A percentile compares a stretch with the other conserved stretches of the same genome.
Conservation (phyloP, 2,329 filamentous ascomycete species). For the Ophiostoma piceae region DNA sequence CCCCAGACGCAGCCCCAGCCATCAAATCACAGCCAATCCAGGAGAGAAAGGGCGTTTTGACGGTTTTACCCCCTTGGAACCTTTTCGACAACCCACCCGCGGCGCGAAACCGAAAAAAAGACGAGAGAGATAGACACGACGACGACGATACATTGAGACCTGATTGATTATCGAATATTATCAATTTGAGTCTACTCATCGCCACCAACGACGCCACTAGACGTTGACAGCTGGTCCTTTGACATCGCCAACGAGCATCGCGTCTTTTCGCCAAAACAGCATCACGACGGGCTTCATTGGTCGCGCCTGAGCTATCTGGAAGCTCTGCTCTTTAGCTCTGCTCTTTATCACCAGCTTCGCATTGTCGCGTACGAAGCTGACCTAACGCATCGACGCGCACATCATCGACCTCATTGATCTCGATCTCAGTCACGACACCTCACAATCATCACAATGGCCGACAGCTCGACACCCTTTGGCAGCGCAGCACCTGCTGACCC, state of each 20-base stretch:
- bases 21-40: conserved; percentile 14
- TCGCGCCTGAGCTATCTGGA: not conserved
- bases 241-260: not conserved
- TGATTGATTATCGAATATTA: not conserved
- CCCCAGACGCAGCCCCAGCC: conserved; percentile 1
- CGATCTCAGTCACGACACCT: not conserved
- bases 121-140: not conserved
- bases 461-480: not conserved
- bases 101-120: not conserved
- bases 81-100: conserved; percentile 13
- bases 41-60: conserved; percentile 7
- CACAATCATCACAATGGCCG: conserved; percentile 6
- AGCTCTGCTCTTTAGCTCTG: not conserved
- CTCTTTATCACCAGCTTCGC: not conserved
- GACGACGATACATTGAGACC: conserved; percentile 4
- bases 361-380: not conserved
- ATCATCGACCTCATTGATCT: not conserved
- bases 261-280: conserved; percentile 11
- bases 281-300: conserved; percentile 6
- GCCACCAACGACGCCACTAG: not conserved
- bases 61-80: conserved; percentile 10
- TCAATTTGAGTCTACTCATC: not conserved
- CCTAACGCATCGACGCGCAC: not conserved
- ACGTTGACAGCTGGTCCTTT: not conserved
- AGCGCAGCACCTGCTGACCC: conserved; percentile 12